Conservation (phyloP, 2,329 filamentous ascomycete genomes). For the Xylariaceae sp. region DNA sequence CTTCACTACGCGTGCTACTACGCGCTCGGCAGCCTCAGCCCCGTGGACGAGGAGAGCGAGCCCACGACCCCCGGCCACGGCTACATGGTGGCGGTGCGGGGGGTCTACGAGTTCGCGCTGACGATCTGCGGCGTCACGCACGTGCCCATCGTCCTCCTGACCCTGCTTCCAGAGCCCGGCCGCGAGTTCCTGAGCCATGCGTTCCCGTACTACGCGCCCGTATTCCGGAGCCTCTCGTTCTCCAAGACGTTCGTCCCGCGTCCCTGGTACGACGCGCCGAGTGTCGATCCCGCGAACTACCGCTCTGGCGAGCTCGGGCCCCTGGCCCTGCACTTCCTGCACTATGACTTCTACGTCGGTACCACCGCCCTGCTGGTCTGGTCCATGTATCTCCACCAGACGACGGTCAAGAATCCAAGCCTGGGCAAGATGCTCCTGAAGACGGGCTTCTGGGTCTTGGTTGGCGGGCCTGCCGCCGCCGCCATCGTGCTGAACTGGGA, state of each 20-base stretch:
- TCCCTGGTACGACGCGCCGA: constrained; percentile 25
- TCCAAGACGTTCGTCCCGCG: constrained; percentile 35
- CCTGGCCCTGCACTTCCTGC: constrained; percentile 36
- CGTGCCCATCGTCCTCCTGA: constrained; percentile 34
- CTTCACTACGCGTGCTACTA: constrained; percentile 34
- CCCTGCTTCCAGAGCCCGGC: constrained; percentile 29
- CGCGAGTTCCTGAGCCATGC: constrained; percentile 31
- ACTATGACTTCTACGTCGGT: constrained; percentile 40
- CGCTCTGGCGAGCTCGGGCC: constrained; percentile 34
- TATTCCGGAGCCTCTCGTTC: constrained; percentile 36
- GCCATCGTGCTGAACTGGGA: constrained; percentile 37
- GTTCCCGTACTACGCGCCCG: constrained; percentile 28
- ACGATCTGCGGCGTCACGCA: constrained; percentile 33
- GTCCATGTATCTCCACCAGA: constrained; percentile 38
- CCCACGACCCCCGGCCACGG: constrained; percentile 34
- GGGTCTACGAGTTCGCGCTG: constrained; percentile 40
- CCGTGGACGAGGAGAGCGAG: constrained; percentile 31
- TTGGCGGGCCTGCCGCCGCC: constrained; percentile 34
- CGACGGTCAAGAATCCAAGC: constrained; percentile 28
- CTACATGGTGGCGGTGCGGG: constrained; percentile 33
- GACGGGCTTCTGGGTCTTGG: constrained; percentile 35
- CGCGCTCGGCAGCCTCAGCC: constrained; percentile 32
- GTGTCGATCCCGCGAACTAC: constrained; percentile 27
- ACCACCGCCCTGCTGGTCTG: constrained; percentile 36
- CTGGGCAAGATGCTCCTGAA: constrained; percentile 28